Evolutionary conservation across 352 stramenopile genomes (phyloP), one percentile per base, ranked within the genome.

Genomic region (Peronospora farinosa): DNA sequence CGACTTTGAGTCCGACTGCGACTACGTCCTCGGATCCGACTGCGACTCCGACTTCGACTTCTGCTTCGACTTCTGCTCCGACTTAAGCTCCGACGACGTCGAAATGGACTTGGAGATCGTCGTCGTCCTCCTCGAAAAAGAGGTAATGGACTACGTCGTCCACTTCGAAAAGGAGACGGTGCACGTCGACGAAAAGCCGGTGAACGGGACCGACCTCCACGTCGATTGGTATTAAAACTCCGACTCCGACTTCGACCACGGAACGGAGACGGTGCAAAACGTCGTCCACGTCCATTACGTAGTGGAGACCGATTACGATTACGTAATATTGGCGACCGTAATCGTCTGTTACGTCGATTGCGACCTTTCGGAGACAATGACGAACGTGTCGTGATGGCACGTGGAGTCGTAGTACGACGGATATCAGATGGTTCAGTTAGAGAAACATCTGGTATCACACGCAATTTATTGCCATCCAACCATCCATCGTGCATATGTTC

Each of bases 401-500:
- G 53, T 4, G 31, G 39, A 28, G 1, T 17, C 1, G 28, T 31
- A 31, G 28, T 45, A 32, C 31, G 17, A 15, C 53, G 31, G 12
- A 27, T 17, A 21, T 54, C 40, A 6, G 47, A 3, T 3, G 19
- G 54, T 1, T 62, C 54, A 0, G 28, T 27, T 11, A 58, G 65
- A 7, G 57, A 17, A 0, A 27, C 48, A 2, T 57, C 56, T 15
- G 56, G 52, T 11, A 71, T 51, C 39, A 94, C 83, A 49, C 70
- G 71, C 37, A 94, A 51, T 47, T 85, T 86, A 51, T 72, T 84
- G 21, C 81, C 83, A 51, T 94, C 83, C 40, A 94, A 62, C 79
- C 81, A 90, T 13, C 83, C 83, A 47, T 94, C 77, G 54, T 94
- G 65, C 77, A 94, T 86, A 66, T 92, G 78, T 21, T 75, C 51